A percentile compares a stretch with the other conserved stretches of the same genome.
phyloP scores from a whole-genome alignment of 2,329 filamentous ascomycete genomes.

The Aspergillus spinulosporus region DNA sequence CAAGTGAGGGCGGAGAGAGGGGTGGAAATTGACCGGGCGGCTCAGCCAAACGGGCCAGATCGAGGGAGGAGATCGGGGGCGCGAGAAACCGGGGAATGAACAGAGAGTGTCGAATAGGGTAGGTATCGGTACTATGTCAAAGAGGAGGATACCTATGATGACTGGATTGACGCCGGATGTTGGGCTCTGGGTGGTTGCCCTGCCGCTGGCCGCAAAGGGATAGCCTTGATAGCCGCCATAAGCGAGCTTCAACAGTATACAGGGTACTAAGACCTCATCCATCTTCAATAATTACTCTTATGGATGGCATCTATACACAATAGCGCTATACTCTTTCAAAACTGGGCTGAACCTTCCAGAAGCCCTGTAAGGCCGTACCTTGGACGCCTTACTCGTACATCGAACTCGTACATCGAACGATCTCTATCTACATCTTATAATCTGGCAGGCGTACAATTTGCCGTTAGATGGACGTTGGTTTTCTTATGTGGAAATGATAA shows the following conservation, averaged over 20 bases:
- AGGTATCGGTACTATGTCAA: not conserved
- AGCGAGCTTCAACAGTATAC: conserved; percentile 29
- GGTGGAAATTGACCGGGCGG: conserved; percentile 31
- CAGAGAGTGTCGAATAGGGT: not conserved
- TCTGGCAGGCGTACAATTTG: not conserved
- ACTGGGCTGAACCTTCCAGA: not conserved
- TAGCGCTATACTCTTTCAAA: not conserved
- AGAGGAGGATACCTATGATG: conserved; percentile 27
- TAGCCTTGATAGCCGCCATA: conserved; percentile 44
- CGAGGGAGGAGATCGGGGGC: conserved; percentile 13
- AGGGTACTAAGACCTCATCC: too few species aligned
- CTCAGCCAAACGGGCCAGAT: conserved; percentile 18
- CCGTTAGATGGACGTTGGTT: too few species aligned
- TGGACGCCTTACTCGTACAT: not conserved
- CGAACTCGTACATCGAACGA: not conserved
- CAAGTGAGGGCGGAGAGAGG: conserved; percentile 31
- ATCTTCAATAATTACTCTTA: not conserved
- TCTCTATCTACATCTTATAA: not conserved
- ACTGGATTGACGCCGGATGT: conserved; percentile 35
- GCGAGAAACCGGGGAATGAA: not conserved
- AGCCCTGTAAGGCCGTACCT: not conserved
- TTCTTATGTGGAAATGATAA: not conserved
- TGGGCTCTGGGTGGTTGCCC: conserved; percentile 41
- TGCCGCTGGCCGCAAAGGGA: conserved; percentile 37
- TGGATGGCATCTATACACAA: not conserved